These are phyloP conservation scores for Cadophora sp. DNA, from an alignment of 2,329 filamentous ascomycete genomes.

Conservation along the genomic window DNA sequence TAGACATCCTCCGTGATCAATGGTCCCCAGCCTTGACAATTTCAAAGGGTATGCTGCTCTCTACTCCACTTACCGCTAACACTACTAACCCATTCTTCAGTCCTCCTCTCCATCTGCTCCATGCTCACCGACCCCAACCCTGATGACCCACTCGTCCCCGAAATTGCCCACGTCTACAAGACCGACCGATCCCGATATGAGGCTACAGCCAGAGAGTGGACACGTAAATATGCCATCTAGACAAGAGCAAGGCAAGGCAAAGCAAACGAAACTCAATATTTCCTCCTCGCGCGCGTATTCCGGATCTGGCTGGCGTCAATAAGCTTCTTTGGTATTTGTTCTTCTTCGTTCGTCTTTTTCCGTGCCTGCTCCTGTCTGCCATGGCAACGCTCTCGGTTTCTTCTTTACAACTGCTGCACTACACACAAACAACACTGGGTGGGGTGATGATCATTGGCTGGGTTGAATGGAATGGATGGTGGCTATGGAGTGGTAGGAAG, in stretches of 20 bases:
- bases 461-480: neutral
- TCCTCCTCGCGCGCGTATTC: conserved; percentile 13
- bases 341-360: conserved; percentile 1
- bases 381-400: neutral
- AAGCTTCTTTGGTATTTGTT: conserved; percentile 12
- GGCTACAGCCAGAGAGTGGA: conserved; percentile 97
- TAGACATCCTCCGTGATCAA: conserved; percentile 98
- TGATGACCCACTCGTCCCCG: conserved; percentile 96
- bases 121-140: conserved; percentile 99
- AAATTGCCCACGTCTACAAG: conserved; percentile 99
- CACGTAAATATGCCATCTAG: conserved; percentile 97
- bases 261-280: conserved; percentile 14
- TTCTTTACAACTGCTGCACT: conserved; percentile 4
- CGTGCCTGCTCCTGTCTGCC: neutral
- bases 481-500: conserved; percentile 1
- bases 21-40: conserved; percentile 99
- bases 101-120: conserved; percentile 97
- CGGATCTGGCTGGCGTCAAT: conserved; percentile 12
- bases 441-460: conserved; percentile 8
- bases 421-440: conserved; percentile 3
- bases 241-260: conserved; percentile 17
- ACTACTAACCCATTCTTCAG: conserved; percentile 54
- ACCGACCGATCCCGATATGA: conserved; percentile 96
- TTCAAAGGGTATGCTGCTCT: conserved; percentile 78
- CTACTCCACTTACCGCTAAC: neutral